Conservation (phyloP, 2,329 filamentous ascomycete genomes). For the Didymellaceae sp. region DNA sequence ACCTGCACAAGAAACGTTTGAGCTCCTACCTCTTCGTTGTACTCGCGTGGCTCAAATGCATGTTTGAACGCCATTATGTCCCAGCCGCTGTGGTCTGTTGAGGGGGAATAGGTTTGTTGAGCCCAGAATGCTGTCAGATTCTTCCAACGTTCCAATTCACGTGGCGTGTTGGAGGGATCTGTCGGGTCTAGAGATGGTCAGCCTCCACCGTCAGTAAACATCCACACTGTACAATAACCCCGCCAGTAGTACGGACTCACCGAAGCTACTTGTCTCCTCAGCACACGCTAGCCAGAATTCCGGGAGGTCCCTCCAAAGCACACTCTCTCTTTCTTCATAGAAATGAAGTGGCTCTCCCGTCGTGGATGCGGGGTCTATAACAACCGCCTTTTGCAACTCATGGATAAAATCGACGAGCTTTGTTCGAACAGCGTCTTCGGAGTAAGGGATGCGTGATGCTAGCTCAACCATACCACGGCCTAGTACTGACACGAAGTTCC, state of each 20-base stretch:
- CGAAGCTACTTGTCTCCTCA: not conserved
- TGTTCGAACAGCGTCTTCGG: not conserved
- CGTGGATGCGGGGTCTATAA: not conserved
- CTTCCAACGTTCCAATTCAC: not conserved
- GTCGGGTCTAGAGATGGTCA: not conserved
- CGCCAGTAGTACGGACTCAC: not conserved
- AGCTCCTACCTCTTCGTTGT: not conserved
- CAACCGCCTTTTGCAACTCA: not conserved
- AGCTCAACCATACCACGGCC: not conserved
- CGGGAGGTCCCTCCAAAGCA: not conserved
- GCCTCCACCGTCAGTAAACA: too few species aligned
- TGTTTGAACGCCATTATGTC: not conserved
- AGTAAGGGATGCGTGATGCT: not conserved
- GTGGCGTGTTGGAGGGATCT: not conserved
- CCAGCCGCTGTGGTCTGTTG: not conserved
- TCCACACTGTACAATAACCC: too few species aligned
- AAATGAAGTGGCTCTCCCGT: not conserved
- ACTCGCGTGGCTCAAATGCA: not conserved
- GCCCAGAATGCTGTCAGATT: not conserved
- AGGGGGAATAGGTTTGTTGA: not conserved
- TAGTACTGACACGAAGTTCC: not conserved
- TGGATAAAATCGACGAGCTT: not conserved
- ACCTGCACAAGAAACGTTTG: not conserved
- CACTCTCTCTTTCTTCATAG: not conserved
- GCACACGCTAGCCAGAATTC: not conserved